Evolutionary conservation across 352 stramenopile species (phyloP), one percentile per base, ranked within the genome.

Genomic region (Pythium aquatile): DNA sequence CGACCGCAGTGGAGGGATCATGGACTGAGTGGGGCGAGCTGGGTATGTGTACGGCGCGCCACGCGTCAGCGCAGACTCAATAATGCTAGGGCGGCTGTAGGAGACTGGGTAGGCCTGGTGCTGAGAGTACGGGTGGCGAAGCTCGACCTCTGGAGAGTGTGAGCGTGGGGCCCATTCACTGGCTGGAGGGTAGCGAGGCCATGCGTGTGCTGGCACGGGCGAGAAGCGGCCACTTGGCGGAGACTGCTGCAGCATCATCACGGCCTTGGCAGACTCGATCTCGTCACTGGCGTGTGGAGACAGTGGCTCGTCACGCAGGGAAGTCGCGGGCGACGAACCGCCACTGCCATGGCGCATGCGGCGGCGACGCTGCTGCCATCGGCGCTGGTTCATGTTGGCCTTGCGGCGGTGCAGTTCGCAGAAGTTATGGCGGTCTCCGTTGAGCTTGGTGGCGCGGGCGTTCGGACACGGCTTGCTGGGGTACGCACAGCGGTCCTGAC

Each of bases 331-430:
- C 24, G 53, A 33, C 1, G 48, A 28, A 35, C 10, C 20, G 44
- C 29, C 44, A 8, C 53, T 47, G n/a, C 44, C 37, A 26, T 53
- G 17, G 51, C 64, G 64, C 64, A 60, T 56, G 26, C 58, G 57
- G 17, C 58, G 64, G 2, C 68, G 65, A 17, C 72, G 72, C 56
- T 78, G 58, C 37, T 76, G 65, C 65, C 74, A 66, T 6, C 66
- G 69, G 20, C 69, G 69, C 59, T 80, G 75, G 64, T 79, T 79
- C 42, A 72, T 53, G 62, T 83, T 83, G 17, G 72, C 72, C 35
- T 76, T 74, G 7, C 52, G 57, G 5, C 72, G 75, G 49, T 83
- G 75, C 30, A 68, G 68, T 17, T 74, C 58, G 39, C 75, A 83
- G 20, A 83, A 69, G 26, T 68, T 66, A 44, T 83, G 75, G 29